Conservation (phyloP, 805 yeast genomes). For the Pichia thaimueangensis region DNA sequence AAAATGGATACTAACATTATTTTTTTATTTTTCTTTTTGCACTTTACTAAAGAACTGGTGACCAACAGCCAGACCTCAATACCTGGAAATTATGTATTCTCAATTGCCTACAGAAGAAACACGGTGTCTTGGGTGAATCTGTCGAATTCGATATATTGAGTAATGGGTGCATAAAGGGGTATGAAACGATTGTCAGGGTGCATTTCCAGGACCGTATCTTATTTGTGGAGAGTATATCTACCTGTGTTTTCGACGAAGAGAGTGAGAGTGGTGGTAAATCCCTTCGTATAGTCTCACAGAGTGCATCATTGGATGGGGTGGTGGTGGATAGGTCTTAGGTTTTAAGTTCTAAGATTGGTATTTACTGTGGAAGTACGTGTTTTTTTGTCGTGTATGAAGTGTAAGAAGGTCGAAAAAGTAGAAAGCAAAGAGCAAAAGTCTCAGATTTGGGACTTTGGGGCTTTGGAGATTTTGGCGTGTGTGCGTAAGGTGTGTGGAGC, state of each 20-base stretch:
- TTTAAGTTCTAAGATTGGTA: no score
- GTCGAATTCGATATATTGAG: conserved; percentile 23
- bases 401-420: no score
- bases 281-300: conserved; percentile 1
- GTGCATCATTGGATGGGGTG: conserved; percentile 7
- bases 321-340: no score
- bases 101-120: conserved; percentile 18
- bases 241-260: conserved; percentile 12
- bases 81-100: conserved; percentile 25
- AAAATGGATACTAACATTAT: no score
- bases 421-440: no score
- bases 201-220: conserved; percentile 18
- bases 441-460: no score
- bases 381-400: no score
- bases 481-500: no score
- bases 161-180: neutral
- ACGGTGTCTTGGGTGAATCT: conserved; percentile 26
- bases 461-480: no score
- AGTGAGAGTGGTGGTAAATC: conserved; percentile 11
- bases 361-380: no score
- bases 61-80: conserved; percentile 13
- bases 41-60: neutral
- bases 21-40: no score
- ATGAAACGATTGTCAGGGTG: conserved; percentile 19
- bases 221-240: conserved; percentile 17